Evolutionary conservation across 1,284 basidiomycete species (phyloP).

Genomic region (Trichosporon coremiiforme): DNA sequence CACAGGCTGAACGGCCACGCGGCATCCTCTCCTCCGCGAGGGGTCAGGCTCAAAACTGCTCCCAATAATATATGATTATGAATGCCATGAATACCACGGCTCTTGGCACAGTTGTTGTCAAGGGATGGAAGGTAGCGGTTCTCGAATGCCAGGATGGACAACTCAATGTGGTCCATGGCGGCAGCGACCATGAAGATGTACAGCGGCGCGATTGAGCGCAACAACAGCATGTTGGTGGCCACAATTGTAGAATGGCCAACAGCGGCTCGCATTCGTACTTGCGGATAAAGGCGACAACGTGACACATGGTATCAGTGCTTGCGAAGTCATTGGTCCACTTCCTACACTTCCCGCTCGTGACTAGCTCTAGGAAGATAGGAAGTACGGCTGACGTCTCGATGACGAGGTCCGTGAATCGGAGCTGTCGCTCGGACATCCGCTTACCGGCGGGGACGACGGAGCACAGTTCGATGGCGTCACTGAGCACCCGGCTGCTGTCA

Average conservation of each 20-base stretch:
- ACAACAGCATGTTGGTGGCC: neutral
- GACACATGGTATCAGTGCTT: no score
- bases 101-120: neutral
- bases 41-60: no score
- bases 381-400: no score
- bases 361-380: no score
- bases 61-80: neutral
- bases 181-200: neutral
- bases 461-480: no score
- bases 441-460: no score
- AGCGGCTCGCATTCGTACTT: neutral
- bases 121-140: neutral
- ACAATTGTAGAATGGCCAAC: neutral
- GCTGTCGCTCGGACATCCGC: no score
- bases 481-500: no score
- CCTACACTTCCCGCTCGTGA: no score
- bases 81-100: neutral
- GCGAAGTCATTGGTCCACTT: no score
- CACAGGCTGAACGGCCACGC: neutral
- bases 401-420: no score
- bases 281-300: no score
- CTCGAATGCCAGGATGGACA: neutral
- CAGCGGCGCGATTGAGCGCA: neutral
- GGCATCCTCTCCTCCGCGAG: neutral
- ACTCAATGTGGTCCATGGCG: neutral